Evolutionary conservation across 2,329 filamentous ascomycete species (phyloP).

Genomic region (Chrysoporthe austroafricana): DNA sequence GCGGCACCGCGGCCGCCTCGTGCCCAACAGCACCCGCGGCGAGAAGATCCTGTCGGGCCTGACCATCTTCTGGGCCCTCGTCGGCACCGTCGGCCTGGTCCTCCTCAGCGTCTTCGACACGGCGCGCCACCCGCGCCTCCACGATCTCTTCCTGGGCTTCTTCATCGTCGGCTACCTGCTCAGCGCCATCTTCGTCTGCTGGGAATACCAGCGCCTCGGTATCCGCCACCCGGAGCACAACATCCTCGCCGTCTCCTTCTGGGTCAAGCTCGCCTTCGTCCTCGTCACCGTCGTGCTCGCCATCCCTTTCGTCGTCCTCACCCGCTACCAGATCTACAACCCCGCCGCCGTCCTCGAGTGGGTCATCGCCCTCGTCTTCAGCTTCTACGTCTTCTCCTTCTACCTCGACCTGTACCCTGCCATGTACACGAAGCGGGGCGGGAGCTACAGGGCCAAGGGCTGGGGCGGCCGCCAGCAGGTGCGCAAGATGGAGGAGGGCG

Average conservation of each 20-base stretch:
- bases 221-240: conserved; percentile 75
- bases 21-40: conserved; percentile 66
- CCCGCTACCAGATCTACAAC: conserved; percentile 54
- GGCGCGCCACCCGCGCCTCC: conserved; percentile 64
- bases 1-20: conserved; percentile 77
- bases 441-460: conserved; percentile 24
- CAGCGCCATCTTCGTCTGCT: conserved; percentile 85
- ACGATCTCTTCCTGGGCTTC: conserved; percentile 76
- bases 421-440: conserved; percentile 58
- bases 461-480: conserved; percentile 16
- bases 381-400: conserved; percentile 86
- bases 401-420: conserved; percentile 85
- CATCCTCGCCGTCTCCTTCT: conserved; percentile 79
- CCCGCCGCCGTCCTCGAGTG: conserved; percentile 78
- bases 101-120: conserved; percentile 87
- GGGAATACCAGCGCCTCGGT: conserved; percentile 86
- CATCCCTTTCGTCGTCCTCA: conserved; percentile 70
- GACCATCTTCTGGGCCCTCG: conserved; percentile 69
- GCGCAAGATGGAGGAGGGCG: conserved; percentile 26
- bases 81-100: conserved; percentile 80
- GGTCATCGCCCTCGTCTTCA: conserved; percentile 81
- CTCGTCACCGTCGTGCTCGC: conserved; percentile 75
- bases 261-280: conserved; percentile 85
- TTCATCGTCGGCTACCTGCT: conserved; percentile 89
- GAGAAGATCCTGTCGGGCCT: conserved; percentile 67